Evolutionary conservation across 2,329 filamentous ascomycete genomes (phyloP), one percentile per base, ranked within the genome.

Genomic region (Fusarium humuli): DNA sequence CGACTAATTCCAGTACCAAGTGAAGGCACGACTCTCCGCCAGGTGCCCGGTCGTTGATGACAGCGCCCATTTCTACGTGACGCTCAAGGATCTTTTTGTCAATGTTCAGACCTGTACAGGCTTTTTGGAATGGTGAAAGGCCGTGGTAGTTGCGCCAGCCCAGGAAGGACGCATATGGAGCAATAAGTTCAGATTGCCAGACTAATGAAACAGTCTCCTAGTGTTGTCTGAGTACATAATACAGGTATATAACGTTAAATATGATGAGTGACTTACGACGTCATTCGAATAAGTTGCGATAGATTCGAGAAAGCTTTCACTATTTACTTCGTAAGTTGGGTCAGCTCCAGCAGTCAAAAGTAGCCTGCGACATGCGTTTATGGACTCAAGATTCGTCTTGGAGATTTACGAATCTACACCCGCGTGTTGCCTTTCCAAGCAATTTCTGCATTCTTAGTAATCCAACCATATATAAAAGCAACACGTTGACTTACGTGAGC

Each of bases 281-380:
- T 45, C 42, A 45, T 45, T 25, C 25, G 16, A 23, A n/a, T n/a
- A 12, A 11, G 42, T 45, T 7, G 42, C 13, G 10, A 45, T 14
- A 13, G 25, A 30, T 25, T 47, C 23, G 30, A 45, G 25, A 23
- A 57, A 57, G 30, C 57, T 25, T 12, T 11, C 14, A 11, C 3
- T 3, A 7, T 7, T 2, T n/a, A 20, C n/a, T n/a, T 41, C 3
- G 9, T 57, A 14, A 7, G 57, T 48, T 30, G 61, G 61, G 22
- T 65, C 53, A n/a, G 56, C 68, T 11, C 58, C 62, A 2, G 65
- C 65, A 10, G 55, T 44, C 2, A 70, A 12, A 23, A 71, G 37
- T 6, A 63, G 29, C n/a, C 14, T 60, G 13, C 55, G 50, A 5
- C 62, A 61, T 12, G 56, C 47, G 3, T 49, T 46, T 14, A 47